A percentile compares a stretch with the other conserved stretches of the same genome.
These are phyloP conservation scores for Starmerella vaccinii DNA, from an alignment of 805 yeast genomes.

Conservation along the genomic window DNA sequence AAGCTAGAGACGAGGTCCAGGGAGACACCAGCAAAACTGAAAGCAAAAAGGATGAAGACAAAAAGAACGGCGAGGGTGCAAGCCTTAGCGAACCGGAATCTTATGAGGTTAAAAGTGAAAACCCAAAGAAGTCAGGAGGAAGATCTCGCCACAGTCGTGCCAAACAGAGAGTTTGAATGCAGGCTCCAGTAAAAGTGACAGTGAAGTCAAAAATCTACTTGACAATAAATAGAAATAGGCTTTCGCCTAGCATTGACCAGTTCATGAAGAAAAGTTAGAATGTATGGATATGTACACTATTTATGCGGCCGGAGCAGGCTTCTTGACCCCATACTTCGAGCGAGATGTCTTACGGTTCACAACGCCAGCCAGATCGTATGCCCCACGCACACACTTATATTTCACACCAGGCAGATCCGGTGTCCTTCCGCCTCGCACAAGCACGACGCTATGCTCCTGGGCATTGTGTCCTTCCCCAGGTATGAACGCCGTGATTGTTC, in stretches of 20 bases:
- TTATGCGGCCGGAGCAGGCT: constrained; percentile 28
- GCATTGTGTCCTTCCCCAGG: constrained; percentile 98
- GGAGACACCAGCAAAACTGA: background rate
- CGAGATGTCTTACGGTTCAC: constrained; percentile 85
- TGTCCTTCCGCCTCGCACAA: constrained; percentile 95
- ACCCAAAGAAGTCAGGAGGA: no score
- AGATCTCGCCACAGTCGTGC: no score
- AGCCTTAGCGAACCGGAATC: no score
- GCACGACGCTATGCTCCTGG: constrained; percentile 94
- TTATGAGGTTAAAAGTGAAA: no score
- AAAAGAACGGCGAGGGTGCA: no score
- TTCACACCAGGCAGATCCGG: constrained; percentile 98
- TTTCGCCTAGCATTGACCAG: no score
- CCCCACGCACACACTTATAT: constrained; percentile 88
- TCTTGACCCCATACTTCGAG: constrained; percentile 86
- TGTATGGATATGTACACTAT: constrained; percentile 4
- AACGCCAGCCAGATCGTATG: constrained; percentile 86
- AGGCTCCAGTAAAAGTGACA: no score
- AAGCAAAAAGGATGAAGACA: background rate
- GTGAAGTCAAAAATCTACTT: no score
- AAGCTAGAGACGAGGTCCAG: background rate
- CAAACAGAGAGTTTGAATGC: no score
- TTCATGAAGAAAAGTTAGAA: background rate
- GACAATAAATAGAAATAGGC: no score
- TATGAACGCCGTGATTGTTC: constrained; percentile 79